A percentile compares a stretch with the other conserved stretches of the same genome.
Conservation (phyloP, 2,329 filamentous ascomycete genomes). For the Neocucurbitaria cava region DNA sequence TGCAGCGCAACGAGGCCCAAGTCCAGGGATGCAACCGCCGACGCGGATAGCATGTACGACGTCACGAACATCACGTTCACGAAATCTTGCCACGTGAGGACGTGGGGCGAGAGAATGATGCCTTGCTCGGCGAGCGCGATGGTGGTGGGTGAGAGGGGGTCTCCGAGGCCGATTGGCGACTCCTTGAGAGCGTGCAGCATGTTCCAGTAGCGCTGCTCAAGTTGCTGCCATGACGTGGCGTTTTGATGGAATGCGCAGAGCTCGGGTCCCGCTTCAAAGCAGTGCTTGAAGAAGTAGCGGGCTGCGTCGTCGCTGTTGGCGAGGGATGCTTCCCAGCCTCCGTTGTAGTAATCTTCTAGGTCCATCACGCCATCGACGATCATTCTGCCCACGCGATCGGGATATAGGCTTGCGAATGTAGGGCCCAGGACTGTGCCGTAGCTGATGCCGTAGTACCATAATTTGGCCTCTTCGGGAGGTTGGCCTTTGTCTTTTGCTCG, state of each 20-base stretch:
- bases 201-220: constrained; percentile 18
- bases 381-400: constrained; percentile 51
- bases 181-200: constrained; percentile 14
- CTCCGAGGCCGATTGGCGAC: constrained; percentile 9
- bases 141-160: not conserved
- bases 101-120: not conserved
- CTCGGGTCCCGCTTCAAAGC: constrained; percentile 56
- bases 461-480: constrained; percentile 32
- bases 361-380: constrained; percentile 54
- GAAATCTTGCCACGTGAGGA: constrained; percentile 20
- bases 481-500: constrained; percentile 21
- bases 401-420: constrained; percentile 56
- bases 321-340: constrained; percentile 43
- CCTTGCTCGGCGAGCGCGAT: not conserved
- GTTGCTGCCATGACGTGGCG: constrained; percentile 14
- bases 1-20: constrained; percentile 13
- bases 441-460: constrained; percentile 52
- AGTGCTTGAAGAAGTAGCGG: constrained; percentile 61
- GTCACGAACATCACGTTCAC: constrained; percentile 6
- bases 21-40: constrained; percentile 1
- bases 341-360: constrained; percentile 56
- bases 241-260: constrained; percentile 24
- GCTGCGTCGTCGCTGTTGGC: constrained; percentile 64
- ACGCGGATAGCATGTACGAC: constrained; percentile 1
- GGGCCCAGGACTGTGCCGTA: constrained; percentile 57